Conservation (phyloP, 2,329 filamentous ascomycete species). For the Fusarium neocosmosporiellum region DNA sequence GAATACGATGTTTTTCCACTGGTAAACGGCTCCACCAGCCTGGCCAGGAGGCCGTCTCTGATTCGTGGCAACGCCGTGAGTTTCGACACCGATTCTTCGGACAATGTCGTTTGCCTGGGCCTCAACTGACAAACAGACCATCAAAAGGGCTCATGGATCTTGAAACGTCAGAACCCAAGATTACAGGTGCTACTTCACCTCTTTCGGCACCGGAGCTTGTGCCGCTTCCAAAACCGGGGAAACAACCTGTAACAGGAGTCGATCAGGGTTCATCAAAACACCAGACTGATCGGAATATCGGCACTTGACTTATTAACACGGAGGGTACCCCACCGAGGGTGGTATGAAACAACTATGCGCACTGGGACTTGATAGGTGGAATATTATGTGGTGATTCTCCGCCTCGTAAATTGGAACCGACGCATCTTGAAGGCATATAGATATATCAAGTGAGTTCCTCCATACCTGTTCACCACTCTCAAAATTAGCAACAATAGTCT, state of each 20-base stretch:
- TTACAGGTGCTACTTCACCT: not conserved
- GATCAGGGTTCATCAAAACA: not conserved
- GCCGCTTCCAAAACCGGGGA: not conserved
- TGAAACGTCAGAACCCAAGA: not conserved
- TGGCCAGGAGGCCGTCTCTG: not conserved
- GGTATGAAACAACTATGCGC: not conserved
- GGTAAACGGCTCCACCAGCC: not conserved
- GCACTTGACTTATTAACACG: constrained; percentile 4
- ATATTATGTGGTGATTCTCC: not conserved
- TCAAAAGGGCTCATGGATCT: not conserved
- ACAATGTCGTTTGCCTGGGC: not conserved
- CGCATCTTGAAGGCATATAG: not conserved
- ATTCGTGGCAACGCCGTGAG: not conserved
- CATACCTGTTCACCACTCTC: not conserved
- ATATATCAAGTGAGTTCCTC: not conserved
- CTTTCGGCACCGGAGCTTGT: not conserved
- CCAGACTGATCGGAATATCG: not conserved
- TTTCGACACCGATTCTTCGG: not conserved
- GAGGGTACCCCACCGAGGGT: not conserved
- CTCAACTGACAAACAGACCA: not conserved
- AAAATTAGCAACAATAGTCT: not conserved
- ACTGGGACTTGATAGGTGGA: constrained; percentile 1
- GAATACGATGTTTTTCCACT: not conserved
- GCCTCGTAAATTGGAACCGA: not conserved
- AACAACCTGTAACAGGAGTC: not conserved